phyloP scores from a whole-genome alignment of 345 rosid species.

The Erodium maritimum region DNA sequence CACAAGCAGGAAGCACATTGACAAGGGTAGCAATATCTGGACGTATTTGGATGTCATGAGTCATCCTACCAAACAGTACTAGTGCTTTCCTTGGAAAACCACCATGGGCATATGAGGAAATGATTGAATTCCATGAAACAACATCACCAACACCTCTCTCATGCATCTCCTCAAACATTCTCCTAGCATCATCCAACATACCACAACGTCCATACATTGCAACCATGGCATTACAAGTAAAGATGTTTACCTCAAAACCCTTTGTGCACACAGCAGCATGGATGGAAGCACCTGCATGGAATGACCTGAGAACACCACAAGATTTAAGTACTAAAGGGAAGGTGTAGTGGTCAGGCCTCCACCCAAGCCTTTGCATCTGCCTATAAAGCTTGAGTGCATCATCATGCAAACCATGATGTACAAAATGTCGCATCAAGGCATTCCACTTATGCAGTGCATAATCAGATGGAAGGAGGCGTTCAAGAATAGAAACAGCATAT shows the following conservation, averaged over 20 bases:
- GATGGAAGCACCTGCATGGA: slow-evolving; percentile 29
- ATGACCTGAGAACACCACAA: slow-evolving; percentile 43
- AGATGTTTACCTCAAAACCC: slow-evolving; percentile 54
- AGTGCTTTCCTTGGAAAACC: slow-evolving; percentile 33
- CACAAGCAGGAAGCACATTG: slow-evolving; percentile 59
- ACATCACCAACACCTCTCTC: slow-evolving; percentile 31
- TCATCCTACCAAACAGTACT: slow-evolving; percentile 41
- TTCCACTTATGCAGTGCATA: slow-evolving; percentile 61
- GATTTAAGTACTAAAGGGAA: slow-evolving; percentile 71
- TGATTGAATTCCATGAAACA: slow-evolving; percentile 71
- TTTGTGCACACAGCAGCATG: slow-evolving; percentile 29
- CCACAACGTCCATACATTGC: slow-evolving; percentile 60
- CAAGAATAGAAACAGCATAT: slow-evolving; percentile 44
- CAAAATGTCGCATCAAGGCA: slow-evolving; percentile 38
- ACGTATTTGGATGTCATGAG: slow-evolving; percentile 13
- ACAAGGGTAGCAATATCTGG: slow-evolving; percentile 62
- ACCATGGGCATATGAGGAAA: slow-evolving; percentile 38
- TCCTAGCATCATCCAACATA: slow-evolving; percentile 31
- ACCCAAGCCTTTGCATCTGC: slow-evolving; percentile 39
- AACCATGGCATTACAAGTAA: slow-evolving; percentile 55
- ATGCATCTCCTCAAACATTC: slow-evolving; percentile 65
- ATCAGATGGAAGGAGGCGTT: slow-evolving; percentile 31
- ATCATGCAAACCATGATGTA: slow-evolving; percentile 23
- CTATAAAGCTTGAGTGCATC: slow-evolving; percentile 29
- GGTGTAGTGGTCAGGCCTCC: slow-evolving; percentile 68